Base-by-base conservation (phyloP, 306 rosid species). In the Lupinus albus region DNA sequence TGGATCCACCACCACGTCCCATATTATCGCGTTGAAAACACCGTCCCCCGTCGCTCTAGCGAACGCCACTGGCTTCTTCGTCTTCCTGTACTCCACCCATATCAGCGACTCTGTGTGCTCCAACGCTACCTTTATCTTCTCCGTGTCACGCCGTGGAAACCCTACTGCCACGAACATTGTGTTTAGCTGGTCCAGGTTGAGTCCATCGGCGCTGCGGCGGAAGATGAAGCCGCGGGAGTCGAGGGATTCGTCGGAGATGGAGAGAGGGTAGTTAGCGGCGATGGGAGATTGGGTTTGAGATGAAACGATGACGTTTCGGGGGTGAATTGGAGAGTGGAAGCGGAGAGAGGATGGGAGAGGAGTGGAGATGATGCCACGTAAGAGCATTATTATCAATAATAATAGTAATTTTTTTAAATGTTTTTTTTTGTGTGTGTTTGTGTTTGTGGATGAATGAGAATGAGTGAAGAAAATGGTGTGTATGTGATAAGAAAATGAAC, bases 1-100 rank as follows among this genome's bases (percentile, higher is more conserved):
- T 0, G 98, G 98, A 28, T 89, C 95, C 47, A 92, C 96, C 50
- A 89, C 96, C 33, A 92, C 96, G 75, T 89, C 96, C 93, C 96
- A 89, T 17, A 92, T 87, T 15, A 92, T 92, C 9, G 96, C 95
- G 59, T 89, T 89, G 88, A 92, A 89, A 1, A 92, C 96, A 0
- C 96, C 95, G 68, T 92, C 98, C 2, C 98, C 98, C 1, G 93
- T 92, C 4, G 98, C 98, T 13, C 93, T 73, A 5, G 96, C 93
- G 44, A 89, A 92, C 46, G 98, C 98, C 76, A 92, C 95, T 8
- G 91, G 88, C 44, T 67, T 60, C 61, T 47, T 68, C 49, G 89
- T 70, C 70, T 79, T 88, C 58, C 44, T 25, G 76, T 86, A 67
- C 85, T 92, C 87, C 67, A 92, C 70, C 98, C 96, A 89, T 30